Conservation (phyloP, 1,284 basidiomycete species). For the Schizopora paradoxa region DNA sequence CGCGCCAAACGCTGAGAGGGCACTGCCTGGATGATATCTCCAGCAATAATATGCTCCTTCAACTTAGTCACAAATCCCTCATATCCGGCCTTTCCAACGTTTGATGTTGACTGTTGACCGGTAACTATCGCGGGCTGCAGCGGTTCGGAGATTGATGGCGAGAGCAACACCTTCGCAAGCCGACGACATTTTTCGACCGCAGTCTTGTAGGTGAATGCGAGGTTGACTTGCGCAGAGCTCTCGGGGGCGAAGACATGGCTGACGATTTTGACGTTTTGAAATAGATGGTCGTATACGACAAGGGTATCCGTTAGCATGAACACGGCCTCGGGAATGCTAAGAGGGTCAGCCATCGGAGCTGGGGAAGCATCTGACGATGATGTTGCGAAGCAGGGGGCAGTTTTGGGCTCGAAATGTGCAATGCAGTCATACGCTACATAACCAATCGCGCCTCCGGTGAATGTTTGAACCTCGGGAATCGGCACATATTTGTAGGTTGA, state of each 20-base stretch:
- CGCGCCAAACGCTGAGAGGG: conserved; percentile 88
- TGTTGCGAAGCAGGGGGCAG: too few species aligned
- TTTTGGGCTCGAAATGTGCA: conserved; percentile 95
- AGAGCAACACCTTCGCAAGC: conserved; percentile 63
- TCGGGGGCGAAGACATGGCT: conserved; percentile 89
- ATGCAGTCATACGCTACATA: conserved; percentile 98
- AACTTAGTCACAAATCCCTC: conserved; percentile 88
- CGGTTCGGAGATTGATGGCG: conserved; percentile 51
- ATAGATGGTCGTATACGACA: conserved; percentile 96
- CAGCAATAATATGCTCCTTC: conserved; percentile 92
- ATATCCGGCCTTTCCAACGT: conserved; percentile 93
- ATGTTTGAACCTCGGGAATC: conserved; percentile 88
- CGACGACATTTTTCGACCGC: conserved; percentile 75
- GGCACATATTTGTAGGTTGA: conserved; percentile 85
- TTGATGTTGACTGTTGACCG: conserved; percentile 73
- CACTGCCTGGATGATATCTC: conserved; percentile 99
- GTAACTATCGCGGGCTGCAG: conserved; percentile 64
- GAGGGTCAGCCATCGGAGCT: conserved; percentile 66
- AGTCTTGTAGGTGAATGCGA: conserved; percentile 78
- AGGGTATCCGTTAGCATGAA: conserved; percentile 97
- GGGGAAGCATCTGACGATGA: too few species aligned
- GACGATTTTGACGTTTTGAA: conserved; percentile 90
- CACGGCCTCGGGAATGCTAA: conserved; percentile 88
- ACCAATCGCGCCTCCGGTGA: conserved; percentile 97
- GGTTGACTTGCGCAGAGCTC: conserved; percentile 52